Evolutionary conservation across 352 stramenopile species (phyloP), one percentile per base, ranked within the genome.

Genomic region (Globisporangium irregulare): DNA sequence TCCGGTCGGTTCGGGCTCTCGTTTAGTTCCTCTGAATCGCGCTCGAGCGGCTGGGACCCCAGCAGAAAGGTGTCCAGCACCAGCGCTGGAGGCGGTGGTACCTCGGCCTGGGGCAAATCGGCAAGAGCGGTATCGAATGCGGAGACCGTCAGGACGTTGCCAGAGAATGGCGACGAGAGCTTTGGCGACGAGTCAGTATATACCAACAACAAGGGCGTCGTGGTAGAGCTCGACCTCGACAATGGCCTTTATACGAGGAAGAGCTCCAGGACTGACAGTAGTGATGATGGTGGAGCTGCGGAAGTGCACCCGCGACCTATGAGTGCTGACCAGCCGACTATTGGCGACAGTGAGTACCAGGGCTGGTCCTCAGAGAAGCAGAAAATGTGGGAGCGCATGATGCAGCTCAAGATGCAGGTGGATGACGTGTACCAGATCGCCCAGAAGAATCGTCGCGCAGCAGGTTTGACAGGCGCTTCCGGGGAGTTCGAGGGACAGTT

Each of bases 1-100:
- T 64, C 69, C 3, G 74, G 74, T 6, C 74, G 68, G 18, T 67
- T 66, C 18, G 74, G 74, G 10, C 24, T 63, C 34, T 51, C 58
- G 34, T 34, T 27, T 18, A 63, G 58, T 38, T 22, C 56, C 7
- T 8, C 34, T 6, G 18, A 22, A 20, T 22, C 18, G 20, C 46
- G 20, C 46, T 54, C 46, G 46, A 54, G 46, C 46, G 20, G 8
- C 46, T 54, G 46, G 46, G 46, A 54, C n/a, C 20, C 46, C 14
- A 9, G 12, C 20, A 20, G 46, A 2, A 54, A 54, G 18, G 29
- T 34, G 7, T 50, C 56, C 29, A 50, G 27, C 8, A n/a, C 20
- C 12, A 62, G 56, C 34, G 9, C 27, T 20, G 41, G 10, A 1
- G 41, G 5, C 14, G 41, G 4, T 15, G 14, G 41, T 15, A n/a